Base-by-base conservation (phyloP, 1,139 yeast genomes). In the Blastobotrys indianensis region DNA sequence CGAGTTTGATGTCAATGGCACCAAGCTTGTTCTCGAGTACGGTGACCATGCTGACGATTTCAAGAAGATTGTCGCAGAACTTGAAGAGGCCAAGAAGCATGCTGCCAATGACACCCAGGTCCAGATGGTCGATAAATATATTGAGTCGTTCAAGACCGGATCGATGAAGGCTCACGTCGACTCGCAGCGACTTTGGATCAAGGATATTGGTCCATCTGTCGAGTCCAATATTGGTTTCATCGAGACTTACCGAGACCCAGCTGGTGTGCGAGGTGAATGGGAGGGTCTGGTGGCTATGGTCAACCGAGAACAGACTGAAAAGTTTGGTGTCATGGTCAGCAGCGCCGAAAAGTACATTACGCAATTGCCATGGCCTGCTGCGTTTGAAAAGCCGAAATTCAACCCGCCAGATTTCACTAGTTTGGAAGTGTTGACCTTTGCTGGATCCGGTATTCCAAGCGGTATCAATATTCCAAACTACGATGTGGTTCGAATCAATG, bases 271-370 rank as follows among this genome's bases (percentile, higher is more conserved):
- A 61, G 96, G 95, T 50, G 96, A 87, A 67, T 87, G 94, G 92
- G 95, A 87, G 68, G 88, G 95, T 31, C 69, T 87, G 40, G 94
- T 87, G 35, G 94, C 95, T n/a, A 84, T 86, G 79, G 94, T 86
- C 46, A 85, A 87, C 65, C 82, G 83, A 59, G 92, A 85, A 54
- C 76, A 94, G 54, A 87, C 96, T 17, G 82, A 78, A 44, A 86
- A 85, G 59, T 87, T 87, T 61, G 79, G 82, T 28, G 71, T 70
- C 12, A 73, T 87, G 56, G 95, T 87, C 16, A 65, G 70, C 10
- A 72, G 72, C 51, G 95, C 95, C 12, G 75, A 79, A 41, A 65
- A 70, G 15, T 83, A 80, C 59, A 84, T 87, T 53, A 55, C 72
- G 1, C 68, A 76, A 55, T 74, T 87, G 54, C 95, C 96, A 34